phyloP scores from a whole-genome alignment of 2,329 filamentous ascomycete genomes.

The Aphanocladium album region DNA sequence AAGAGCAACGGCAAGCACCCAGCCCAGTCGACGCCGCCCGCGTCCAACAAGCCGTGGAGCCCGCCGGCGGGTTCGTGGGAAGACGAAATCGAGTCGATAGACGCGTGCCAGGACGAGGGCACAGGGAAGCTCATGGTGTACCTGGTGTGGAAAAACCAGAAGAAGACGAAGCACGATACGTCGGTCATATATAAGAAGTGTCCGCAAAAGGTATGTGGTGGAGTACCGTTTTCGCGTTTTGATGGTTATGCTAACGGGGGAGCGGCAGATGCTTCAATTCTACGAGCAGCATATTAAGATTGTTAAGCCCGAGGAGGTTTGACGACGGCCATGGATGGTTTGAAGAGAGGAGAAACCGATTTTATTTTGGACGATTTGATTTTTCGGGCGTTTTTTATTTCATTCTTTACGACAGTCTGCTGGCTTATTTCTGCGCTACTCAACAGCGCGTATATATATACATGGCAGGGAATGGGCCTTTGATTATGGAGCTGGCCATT shows the following conservation, averaged over 20 bases:
- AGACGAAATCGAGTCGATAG: slow-evolving; percentile 63
- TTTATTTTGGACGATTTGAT: background rate
- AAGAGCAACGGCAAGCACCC: slow-evolving; percentile 46
- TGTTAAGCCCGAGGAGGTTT: slow-evolving; percentile 34
- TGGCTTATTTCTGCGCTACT: background rate
- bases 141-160: slow-evolving; percentile 67
- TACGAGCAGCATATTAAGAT: slow-evolving; percentile 56
- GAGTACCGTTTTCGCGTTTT: too few species aligned
- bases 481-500: too few species aligned
- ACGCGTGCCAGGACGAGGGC: slow-evolving; percentile 64
- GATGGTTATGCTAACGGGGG: background rate
- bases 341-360: background rate
- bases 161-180: slow-evolving; percentile 69
- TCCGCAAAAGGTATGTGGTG: slow-evolving; percentile 64
- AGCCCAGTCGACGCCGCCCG: slow-evolving; percentile 43
- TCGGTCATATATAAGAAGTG: slow-evolving; percentile 67
- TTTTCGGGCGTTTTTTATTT: background rate
- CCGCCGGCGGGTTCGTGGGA: slow-evolving; percentile 75
- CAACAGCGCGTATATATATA: background rate
- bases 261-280: slow-evolving; percentile 50
- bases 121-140: slow-evolving; percentile 59
- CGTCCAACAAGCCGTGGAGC: slow-evolving; percentile 50
- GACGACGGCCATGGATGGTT: background rate
- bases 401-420: background rate
- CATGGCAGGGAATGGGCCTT: background rate